Percentiles rank a stretch among this genome's conserved stretches.
phyloP scores from a whole-genome alignment of 2,329 filamentous ascomycete species.

The Xylaria sp. region DNA sequence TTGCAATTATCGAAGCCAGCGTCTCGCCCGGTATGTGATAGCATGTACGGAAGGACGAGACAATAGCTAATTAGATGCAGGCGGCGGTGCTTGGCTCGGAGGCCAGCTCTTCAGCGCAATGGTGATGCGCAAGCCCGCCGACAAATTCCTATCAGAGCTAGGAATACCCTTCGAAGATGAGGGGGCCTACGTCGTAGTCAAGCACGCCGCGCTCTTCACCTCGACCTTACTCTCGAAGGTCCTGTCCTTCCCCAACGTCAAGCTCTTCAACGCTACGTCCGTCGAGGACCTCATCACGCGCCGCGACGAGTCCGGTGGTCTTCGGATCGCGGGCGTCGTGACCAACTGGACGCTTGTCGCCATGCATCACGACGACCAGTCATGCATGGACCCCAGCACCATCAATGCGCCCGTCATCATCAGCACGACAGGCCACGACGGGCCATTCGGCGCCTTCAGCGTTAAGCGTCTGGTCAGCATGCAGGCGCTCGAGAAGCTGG shows the following conservation, averaged over 20 bases:
- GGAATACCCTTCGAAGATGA: constrained; percentile 90
- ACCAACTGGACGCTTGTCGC: constrained; percentile 96
- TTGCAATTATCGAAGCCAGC: constrained; percentile 88
- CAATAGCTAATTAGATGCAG: constrained; percentile 48
- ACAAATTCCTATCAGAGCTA: constrained; percentile 82
- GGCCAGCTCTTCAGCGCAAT: constrained; percentile 95
- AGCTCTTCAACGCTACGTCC: constrained; percentile 94
- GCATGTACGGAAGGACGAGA: too few relatives aligned
- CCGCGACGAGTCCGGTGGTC: constrained; percentile 59
- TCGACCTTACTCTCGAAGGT: constrained; percentile 87
- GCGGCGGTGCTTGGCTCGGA: constrained; percentile 91
- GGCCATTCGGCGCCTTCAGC: constrained; percentile 88
- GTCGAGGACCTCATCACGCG: constrained; percentile 95
- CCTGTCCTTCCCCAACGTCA: constrained; percentile 86
- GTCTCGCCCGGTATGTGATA: constrained; percentile 72
- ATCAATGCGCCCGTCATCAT: constrained; percentile 92
- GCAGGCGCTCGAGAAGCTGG: constrained; percentile 82
- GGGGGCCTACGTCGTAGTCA: constrained; percentile 88
- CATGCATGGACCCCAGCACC: constrained; percentile 97
- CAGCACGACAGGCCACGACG: constrained; percentile 91
- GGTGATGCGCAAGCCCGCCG: constrained; percentile 93
- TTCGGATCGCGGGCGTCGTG: constrained; percentile 87
- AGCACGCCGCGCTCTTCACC: constrained; percentile 93
- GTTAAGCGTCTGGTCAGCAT: constrained; percentile 93
- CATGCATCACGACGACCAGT: constrained; percentile 88